Conservation (phyloP, 2,329 filamentous ascomycete species). For the Fusarium transvaalense region DNA sequence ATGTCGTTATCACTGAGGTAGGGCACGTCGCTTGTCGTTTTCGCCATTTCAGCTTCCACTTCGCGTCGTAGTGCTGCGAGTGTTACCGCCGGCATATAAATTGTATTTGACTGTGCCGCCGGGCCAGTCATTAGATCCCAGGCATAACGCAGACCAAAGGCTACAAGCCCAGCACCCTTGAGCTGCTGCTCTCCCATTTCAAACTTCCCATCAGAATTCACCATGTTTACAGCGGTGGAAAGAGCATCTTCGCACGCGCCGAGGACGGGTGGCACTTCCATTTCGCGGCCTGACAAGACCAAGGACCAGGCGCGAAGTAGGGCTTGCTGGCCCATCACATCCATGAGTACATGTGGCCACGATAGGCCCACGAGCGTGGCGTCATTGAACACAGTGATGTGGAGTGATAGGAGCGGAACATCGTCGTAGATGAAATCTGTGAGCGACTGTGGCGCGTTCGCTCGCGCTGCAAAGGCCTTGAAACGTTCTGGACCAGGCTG, state of each 20-base stretch:
- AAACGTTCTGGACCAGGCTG: constrained; percentile 30
- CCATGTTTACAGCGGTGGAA: background rate
- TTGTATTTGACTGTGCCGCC: background rate
- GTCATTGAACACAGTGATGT: background rate
- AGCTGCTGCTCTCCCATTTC: background rate
- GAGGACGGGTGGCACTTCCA: background rate
- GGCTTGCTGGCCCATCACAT: background rate
- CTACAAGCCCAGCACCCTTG: background rate
- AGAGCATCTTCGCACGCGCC: background rate
- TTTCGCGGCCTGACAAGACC: background rate
- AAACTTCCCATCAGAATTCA: background rate
- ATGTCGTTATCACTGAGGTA: background rate
- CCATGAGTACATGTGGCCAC: background rate
- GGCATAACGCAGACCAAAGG: background rate
- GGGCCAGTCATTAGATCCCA: background rate
- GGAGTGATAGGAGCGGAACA: background rate
- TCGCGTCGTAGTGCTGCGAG: background rate
- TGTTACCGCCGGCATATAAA: background rate
- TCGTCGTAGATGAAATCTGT: background rate
- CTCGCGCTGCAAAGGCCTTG: background rate
- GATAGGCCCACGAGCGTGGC: background rate
- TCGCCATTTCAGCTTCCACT: background rate
- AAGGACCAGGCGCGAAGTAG: constrained; percentile 2
- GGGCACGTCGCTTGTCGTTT: background rate
- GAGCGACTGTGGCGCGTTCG: background rate